phyloP scores from a whole-genome alignment of 2,329 filamentous ascomycete species.

The Ambrosiella beaveri region DNA sequence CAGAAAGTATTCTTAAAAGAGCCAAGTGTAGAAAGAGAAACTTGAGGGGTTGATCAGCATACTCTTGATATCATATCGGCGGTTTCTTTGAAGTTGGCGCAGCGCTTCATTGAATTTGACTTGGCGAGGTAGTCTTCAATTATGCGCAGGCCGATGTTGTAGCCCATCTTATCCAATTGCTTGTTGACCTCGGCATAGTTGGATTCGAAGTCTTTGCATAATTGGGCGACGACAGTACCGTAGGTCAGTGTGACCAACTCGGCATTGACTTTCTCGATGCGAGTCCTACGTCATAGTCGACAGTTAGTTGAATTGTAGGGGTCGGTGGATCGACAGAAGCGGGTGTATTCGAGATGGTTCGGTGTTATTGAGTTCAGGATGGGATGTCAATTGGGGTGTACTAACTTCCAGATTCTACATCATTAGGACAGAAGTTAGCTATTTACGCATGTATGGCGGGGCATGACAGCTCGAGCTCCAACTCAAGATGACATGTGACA shows the following conservation, averaged over 20 bases:
- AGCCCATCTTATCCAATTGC: constrained; percentile 97
- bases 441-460: constrained; percentile 2
- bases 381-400: constrained; percentile 15
- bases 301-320: neutral
- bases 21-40: neutral
- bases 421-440: constrained; percentile 4
- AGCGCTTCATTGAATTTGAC: constrained; percentile 74
- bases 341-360: neutral
- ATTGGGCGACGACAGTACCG: constrained; percentile 87
- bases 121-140: constrained; percentile 98
- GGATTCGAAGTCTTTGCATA: constrained; percentile 89
- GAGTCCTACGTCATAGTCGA: constrained; percentile 42
- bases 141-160: constrained; percentile 88
- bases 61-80: constrained; percentile 94
- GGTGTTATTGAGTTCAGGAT: neutral
- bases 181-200: constrained; percentile 95
- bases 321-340: neutral
- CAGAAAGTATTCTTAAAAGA: neutral
- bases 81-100: constrained; percentile 84
- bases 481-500: neutral
- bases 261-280: constrained; percentile 94
- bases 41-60: constrained; percentile 12
- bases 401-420: constrained; percentile 80
- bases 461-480: neutral
- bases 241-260: constrained; percentile 96